Evolutionary conservation across 2,329 filamentous ascomycete genomes (phyloP).

Genomic region (Thermoascus crustaceus): DNA sequence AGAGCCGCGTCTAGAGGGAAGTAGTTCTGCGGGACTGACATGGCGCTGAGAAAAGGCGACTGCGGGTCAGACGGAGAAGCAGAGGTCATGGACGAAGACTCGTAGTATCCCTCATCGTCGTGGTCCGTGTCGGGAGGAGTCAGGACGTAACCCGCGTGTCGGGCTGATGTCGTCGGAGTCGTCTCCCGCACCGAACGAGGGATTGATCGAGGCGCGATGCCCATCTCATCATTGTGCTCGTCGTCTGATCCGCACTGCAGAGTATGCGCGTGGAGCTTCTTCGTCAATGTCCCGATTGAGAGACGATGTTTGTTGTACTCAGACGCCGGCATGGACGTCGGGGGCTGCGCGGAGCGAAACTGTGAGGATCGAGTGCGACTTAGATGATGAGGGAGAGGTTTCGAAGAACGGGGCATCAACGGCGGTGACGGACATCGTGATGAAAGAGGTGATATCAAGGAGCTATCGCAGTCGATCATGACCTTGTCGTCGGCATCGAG

Average conservation of each 20-base stretch:
- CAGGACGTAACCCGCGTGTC: slow-evolving; percentile 22
- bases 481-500: slow-evolving; percentile 27
- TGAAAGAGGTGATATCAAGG: slow-evolving; percentile 33
- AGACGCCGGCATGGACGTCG: slow-evolving; percentile 38
- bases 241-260: slow-evolving; percentile 16
- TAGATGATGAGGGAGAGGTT: slow-evolving; percentile 21
- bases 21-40: slow-evolving; percentile 19
- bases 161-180: slow-evolving; percentile 3
- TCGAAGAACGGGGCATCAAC: slow-evolving; percentile 20
- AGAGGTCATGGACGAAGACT: slow-evolving; percentile 53
- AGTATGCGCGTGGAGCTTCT: slow-evolving; percentile 34
- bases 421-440: slow-evolving; percentile 37
- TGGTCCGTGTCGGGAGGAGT: slow-evolving; percentile 32
- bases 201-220: slow-evolving; percentile 6
- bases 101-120: slow-evolving; percentile 30
- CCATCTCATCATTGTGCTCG: no score
- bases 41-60: slow-evolving; percentile 21
- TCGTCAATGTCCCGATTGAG: slow-evolving; percentile 33
- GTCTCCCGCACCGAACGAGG: no score
- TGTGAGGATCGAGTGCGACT: slow-evolving; percentile 28
- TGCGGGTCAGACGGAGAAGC: slow-evolving; percentile 42
- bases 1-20: background rate
- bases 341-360: slow-evolving; percentile 29
- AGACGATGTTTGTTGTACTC: slow-evolving; percentile 30
- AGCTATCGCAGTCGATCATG: slow-evolving; percentile 30